Evolutionary conservation across 192 early-diverging fungal genomes (phyloP).

Genomic region (Coemansia sp.): DNA sequence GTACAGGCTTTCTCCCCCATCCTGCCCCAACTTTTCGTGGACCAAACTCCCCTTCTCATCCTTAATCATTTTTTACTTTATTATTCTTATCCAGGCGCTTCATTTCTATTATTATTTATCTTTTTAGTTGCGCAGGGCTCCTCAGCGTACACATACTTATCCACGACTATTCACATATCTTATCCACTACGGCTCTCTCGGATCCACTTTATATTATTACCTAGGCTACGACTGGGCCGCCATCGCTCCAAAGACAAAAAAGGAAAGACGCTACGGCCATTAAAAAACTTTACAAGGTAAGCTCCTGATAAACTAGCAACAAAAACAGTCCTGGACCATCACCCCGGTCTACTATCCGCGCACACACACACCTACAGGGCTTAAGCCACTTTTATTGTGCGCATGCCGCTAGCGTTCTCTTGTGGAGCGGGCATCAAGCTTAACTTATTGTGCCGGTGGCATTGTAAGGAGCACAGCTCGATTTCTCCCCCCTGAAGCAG

Average conservation of each 20-base stretch:
- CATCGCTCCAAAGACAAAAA: constrained; percentile 6
- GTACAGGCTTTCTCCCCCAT: constrained; percentile 7
- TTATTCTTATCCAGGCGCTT: constrained; percentile 10
- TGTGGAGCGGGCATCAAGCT: constrained; percentile 11
- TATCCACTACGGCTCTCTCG: neutral
- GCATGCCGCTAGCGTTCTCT: neutral
- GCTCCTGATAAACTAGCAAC: neutral
- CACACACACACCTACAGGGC: neutral
- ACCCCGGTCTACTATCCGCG: neutral
- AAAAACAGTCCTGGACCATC: constrained; percentile 1
- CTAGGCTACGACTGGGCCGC: neutral
- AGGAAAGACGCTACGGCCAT: neutral
- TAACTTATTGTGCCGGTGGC: constrained; percentile 9
- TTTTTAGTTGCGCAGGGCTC: neutral
- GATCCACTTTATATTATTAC: neutral
- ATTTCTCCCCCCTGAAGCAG: neutral
- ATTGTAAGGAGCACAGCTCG: constrained; percentile 3
- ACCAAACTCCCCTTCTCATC: constrained; percentile 2
- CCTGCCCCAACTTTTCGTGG: constrained; percentile 15
- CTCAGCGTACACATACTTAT: neutral
- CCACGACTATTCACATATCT: neutral
- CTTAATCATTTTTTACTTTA: constrained; percentile 7
- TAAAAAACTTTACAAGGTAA: constrained; percentile 2
- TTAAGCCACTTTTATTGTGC: constrained; percentile 12
- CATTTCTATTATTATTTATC: constrained; percentile 1